Base-by-base conservation (phyloP, 768 basidiomycete genomes). In the Lactarius hengduanensis region DNA sequence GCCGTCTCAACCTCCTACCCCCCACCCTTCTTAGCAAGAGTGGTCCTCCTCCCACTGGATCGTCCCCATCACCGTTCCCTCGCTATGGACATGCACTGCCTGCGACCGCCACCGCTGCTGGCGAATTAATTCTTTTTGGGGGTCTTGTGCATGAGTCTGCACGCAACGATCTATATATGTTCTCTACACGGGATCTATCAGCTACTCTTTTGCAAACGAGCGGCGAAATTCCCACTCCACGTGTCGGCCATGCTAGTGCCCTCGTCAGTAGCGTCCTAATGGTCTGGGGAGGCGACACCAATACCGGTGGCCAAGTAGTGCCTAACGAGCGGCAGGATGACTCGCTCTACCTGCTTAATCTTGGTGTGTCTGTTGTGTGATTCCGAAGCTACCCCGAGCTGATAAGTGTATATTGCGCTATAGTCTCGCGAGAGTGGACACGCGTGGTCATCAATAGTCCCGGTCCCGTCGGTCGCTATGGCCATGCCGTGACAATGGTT, bases 201-300 rank as follows among this genome's bases (percentile, higher is more conserved):
- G 90, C 93, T 9, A 87, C 87, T 13, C 82, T 94, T 13, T 79
- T 98, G 38, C 91, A 95, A 74, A 97, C 96, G 0, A 85, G 83
- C 15, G 97, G 97, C 5, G 93, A 96, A 72, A 79, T 91, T 8
- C 97, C 97, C 1, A 86, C 87, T 18, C 87, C 94, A 0, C 82
- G 97, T 69, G 96, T 98, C n/a, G 96, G 97, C 0, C 97, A 99
- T 79, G 94, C 95, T 3, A 90, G 91, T 76, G 96, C 96, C 7
- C 86, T 98, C 59, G 94, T 98, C 64, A 94, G 94, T 76, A 94
- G 91, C 73, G 96, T 98, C 59, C 81, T 99, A 66, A 91, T 98
- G 66, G 90, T 98, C 4, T 99, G 97, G 97, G 97, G 97, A 38
- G 97, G 96, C 30, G 97, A 99, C 75, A 98, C 96, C 4, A 96